phyloP scores from a whole-genome alignment of 1,139 yeast species.

The Geotrichum citri-aurantii region DNA sequence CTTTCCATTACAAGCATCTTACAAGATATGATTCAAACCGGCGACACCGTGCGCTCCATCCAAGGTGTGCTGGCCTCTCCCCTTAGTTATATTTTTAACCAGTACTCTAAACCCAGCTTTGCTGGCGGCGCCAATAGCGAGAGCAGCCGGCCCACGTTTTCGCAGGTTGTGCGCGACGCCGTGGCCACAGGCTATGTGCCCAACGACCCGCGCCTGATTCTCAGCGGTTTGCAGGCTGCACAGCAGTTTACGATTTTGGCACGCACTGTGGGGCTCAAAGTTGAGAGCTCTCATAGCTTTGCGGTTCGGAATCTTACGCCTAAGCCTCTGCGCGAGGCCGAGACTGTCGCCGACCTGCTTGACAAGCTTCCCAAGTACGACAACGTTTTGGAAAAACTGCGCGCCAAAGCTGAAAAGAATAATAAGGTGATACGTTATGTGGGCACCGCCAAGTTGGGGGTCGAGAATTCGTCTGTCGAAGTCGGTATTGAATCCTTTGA shows the following conservation, averaged over 20 bases:
- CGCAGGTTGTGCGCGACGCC: conserved; percentile 84
- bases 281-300: conserved; percentile 76
- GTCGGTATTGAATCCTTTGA: conserved; percentile 81
- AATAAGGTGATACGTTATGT: conserved; percentile 88
- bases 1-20: conserved; percentile 86
- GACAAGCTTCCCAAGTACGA: conserved; percentile 78
- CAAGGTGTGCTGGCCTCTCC: conserved; percentile 98
- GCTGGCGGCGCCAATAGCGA: conserved; percentile 46
- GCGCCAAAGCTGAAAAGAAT: conserved; percentile 74
- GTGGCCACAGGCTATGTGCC: conserved; percentile 92
- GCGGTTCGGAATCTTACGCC: conserved; percentile 94
- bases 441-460: conserved; percentile 77
- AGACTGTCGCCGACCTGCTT: conserved; percentile 72
- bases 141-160: conserved; percentile 47
- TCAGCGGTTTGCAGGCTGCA: conserved; percentile 96
- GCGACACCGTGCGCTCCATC: conserved; percentile 75
- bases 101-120: conserved; percentile 56
- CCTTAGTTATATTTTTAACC: conserved; percentile 91
- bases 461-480: conserved; percentile 46
- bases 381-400: conserved; percentile 64
- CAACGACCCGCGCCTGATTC: conserved; percentile 98
- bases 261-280: conserved; percentile 79
- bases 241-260: conserved; percentile 95
- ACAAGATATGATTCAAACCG: conserved; percentile 81
- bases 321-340: conserved; percentile 66